Evolutionary conservation across 2,329 filamentous ascomycete species (phyloP).

Genomic region (Alternaria alternata): DNA sequence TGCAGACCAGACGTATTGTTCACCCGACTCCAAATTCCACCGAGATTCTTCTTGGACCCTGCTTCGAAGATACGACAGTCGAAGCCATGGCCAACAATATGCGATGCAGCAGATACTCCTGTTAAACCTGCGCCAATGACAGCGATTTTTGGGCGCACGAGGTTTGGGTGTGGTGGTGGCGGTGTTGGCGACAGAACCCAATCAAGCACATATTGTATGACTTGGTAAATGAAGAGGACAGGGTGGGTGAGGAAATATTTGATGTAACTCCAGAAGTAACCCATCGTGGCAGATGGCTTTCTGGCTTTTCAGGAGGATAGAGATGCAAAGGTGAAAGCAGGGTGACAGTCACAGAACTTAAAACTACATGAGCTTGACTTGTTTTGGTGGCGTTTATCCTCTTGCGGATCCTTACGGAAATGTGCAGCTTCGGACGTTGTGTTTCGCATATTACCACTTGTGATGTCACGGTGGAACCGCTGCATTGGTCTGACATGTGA

Average conservation of each 20-base stretch:
- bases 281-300: constrained; percentile 23
- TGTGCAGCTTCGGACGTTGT: constrained; percentile 20
- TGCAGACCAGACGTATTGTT: constrained; percentile 85
- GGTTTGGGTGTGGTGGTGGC: constrained; percentile 64
- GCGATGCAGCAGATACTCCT: constrained; percentile 77
- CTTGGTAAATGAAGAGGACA: constrained; percentile 68
- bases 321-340: not conserved
- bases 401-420: constrained; percentile 9
- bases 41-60: constrained; percentile 70
- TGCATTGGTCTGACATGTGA: constrained; percentile 28
- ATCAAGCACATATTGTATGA: constrained; percentile 70
- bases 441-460: constrained; percentile 19
- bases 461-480: constrained; percentile 35
- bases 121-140: constrained; percentile 67
- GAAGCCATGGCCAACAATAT: constrained; percentile 86
- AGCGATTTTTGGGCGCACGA: constrained; percentile 67
- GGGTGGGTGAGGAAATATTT: constrained; percentile 49
- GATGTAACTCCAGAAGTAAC: constrained; percentile 22
- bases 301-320: not conserved
- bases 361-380: not conserved
- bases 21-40: constrained; percentile 83
- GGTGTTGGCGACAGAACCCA: constrained; percentile 74
- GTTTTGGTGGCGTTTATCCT: not conserved
- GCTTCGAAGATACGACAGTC: constrained; percentile 82
- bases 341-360: not conserved